phyloP scores from a whole-genome alignment of 768 basidiomycete genomes.

The Suillus bovinus region DNA sequence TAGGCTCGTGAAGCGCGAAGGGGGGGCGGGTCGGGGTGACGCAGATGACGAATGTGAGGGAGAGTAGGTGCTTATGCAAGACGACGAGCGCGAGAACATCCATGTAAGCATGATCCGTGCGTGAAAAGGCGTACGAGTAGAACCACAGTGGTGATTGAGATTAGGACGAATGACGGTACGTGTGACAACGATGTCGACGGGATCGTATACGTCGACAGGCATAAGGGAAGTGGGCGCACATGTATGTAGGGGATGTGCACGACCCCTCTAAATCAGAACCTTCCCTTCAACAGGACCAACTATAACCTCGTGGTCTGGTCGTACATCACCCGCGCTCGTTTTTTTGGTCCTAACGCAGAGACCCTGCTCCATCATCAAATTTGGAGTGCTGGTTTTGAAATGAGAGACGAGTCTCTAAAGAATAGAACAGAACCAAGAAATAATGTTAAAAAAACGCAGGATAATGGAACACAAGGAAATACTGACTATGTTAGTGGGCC shows the following conservation, averaged over 20 bases:
- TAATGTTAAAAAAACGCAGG: constrained; percentile 13
- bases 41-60: constrained; percentile 18
- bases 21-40: constrained; percentile 3
- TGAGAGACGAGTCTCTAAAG: constrained; percentile 19
- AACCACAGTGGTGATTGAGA: not conserved
- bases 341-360: constrained; percentile 15
- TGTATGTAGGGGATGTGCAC: not conserved
- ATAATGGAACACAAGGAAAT: not conserved
- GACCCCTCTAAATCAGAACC: not conserved
- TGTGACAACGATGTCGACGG: constrained; percentile 33
- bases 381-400: constrained; percentile 13
- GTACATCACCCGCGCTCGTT: constrained; percentile 17
- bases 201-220: no score
- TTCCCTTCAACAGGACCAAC: constrained; percentile 23
- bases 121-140: not conserved
- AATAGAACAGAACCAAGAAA: constrained; percentile 20
- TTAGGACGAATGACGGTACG: constrained; percentile 39
- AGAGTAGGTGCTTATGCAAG: constrained; percentile 32
- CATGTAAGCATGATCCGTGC: not conserved
- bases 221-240: not conserved
- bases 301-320: constrained; percentile 35
- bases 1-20: constrained; percentile 24
- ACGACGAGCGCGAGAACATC: constrained; percentile 3
- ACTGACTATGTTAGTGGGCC: constrained; percentile 21
- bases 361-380: constrained; percentile 26